Evolutionary conservation across 345 rosid species (phyloP).

Genomic region (Combretum micranthum): DNA sequence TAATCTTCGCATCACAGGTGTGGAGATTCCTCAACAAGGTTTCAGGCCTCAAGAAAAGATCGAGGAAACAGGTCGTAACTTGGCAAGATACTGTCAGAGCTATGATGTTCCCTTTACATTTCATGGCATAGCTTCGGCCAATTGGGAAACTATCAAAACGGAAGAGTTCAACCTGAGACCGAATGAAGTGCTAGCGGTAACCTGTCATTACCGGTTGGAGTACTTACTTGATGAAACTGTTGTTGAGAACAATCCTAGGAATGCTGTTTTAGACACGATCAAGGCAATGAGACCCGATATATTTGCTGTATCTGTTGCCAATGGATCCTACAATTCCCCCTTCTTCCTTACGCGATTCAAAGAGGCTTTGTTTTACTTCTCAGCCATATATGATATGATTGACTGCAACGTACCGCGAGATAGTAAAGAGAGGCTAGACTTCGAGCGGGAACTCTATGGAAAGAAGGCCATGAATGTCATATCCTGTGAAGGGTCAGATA

Average conservation of each 20-base stretch:
- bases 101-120: slow-evolving; percentile 39
- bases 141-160: slow-evolving; percentile 35
- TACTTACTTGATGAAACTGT: slow-evolving; percentile 41
- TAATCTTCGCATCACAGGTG: slow-evolving; percentile 45
- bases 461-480: slow-evolving; percentile 28
- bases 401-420: slow-evolving; percentile 27
- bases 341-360: slow-evolving; percentile 39
- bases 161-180: slow-evolving; percentile 27
- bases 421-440: slow-evolving; percentile 17
- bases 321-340: slow-evolving; percentile 38
- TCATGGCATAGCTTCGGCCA: slow-evolving; percentile 24
- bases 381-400: slow-evolving; percentile 29
- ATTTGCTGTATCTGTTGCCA: slow-evolving; percentile 20
- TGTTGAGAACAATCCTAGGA: slow-evolving; percentile 27
- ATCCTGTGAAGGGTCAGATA: slow-evolving; percentile 39
- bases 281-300: slow-evolving; percentile 32
- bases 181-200: slow-evolving; percentile 38
- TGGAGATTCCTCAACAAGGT: slow-evolving; percentile 40
- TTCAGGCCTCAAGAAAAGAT: slow-evolving; percentile 35
- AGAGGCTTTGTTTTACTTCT: slow-evolving; percentile 40
- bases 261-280: slow-evolving; percentile 24
- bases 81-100: slow-evolving; percentile 40
- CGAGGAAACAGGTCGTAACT: slow-evolving; percentile 31
- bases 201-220: slow-evolving; percentile 23
- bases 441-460: slow-evolving; percentile 28